Evolutionary conservation across 495 filamentous ascomycete species (phyloP), one percentile per base, ranked within the genome.

Genomic region (Sordaria brevicollis): DNA sequence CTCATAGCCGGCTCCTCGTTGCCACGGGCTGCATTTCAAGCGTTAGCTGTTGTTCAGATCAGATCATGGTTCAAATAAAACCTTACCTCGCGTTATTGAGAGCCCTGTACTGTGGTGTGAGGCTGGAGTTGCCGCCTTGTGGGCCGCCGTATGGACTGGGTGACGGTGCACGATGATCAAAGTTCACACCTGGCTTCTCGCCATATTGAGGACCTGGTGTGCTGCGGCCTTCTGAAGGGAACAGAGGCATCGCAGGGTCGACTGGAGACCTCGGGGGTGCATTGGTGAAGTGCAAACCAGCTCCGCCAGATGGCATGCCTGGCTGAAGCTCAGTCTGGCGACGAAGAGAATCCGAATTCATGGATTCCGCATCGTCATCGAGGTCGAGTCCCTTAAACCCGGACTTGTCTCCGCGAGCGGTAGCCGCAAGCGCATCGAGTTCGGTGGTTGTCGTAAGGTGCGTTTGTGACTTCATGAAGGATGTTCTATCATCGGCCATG

Each of bases 391-490:
- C 83, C 72, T 87, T 86, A 75, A 89, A 90, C 68, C 89, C 90
- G 1, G 82, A 81, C 83, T 95, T 96, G 74, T 97, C 94, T 69
- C 94, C 94, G 71, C 95, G 90, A 57, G 95, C 95, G 7, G 95
- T 97, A 33, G 92, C 93, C 69, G 92, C 96, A 36, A 99, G 85
- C 13, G 95, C 95, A 80, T 98, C 95, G 71, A 99, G 84, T 77
- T 99, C 96, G 5, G 95, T 97, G 31, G 86, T 87, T n/a, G 82
- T 79, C 17, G 88, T 93, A 68, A 98, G 85, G 75, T 93, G 89
- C 17, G 92, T 91, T 75, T 96, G 91, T 4, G 94, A 97, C 84
- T 99, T 99, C 90, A 97, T 97, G 83, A 98, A 97, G 10, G 93
- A 97, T 68, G 92, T 92, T 68, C 95, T 89, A 81, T 98, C 95